Percentiles rank a stretch among this genome's conserved stretches.
Conservation (phyloP, 495 filamentous ascomycete species). For the Neurospora sp. region DNA sequence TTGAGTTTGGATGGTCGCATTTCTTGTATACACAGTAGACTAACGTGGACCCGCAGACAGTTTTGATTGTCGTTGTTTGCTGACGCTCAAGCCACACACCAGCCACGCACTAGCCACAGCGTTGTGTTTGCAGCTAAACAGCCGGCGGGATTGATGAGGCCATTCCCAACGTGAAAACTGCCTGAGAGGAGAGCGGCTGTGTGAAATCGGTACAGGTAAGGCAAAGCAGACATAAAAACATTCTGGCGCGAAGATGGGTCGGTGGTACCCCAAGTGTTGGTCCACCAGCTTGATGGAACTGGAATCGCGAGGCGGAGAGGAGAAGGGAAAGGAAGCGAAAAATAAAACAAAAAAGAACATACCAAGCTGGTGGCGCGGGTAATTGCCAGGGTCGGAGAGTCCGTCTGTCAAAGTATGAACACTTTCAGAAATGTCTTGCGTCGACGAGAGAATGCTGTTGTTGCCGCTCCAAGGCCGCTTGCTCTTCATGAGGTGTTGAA, state of each 20-base stretch:
- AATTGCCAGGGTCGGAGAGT: neutral
- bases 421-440: neutral
- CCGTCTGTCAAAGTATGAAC: neutral
- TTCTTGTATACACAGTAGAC: neutral
- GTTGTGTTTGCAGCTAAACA: neutral
- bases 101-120: neutral
- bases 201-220: neutral
- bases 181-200: neutral
- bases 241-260: neutral
- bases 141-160: neutral
- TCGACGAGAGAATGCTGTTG: neutral
- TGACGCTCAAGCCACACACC: neutral
- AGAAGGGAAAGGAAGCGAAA: neutral
- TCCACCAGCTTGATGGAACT: neutral
- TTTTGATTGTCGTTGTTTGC: neutral
- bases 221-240: neutral
- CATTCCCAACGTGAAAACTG: neutral
- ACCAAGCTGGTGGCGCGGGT: neutral
- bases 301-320: neutral
- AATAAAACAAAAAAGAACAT: neutral
- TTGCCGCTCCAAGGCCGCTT: neutral
- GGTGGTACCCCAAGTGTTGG: neutral
- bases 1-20: neutral
- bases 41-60: neutral
- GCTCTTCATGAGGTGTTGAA: neutral